Evolutionary conservation across 768 basidiomycete genomes (phyloP), one percentile per base, ranked within the genome.

Genomic region (Suillus sp.): DNA sequence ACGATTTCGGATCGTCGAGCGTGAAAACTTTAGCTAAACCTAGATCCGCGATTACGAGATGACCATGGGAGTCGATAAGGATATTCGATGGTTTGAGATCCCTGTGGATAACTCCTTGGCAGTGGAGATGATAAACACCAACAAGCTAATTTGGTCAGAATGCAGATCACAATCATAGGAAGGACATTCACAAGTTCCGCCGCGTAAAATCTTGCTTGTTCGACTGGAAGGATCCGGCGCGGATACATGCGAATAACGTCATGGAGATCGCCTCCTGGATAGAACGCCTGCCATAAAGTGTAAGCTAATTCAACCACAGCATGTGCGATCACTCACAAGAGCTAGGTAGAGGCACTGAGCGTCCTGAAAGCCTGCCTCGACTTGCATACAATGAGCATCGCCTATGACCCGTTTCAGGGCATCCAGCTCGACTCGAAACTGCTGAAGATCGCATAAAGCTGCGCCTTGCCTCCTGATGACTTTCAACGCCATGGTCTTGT

Each of bases 11-110:
- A 37, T 45, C 20, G 22, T 34, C 38, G 6, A 60, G 30, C 16
- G 40, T 27, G 54, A 76, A 68, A 37, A 68, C 64, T 5, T 67
- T 71, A 6, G 88, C 85, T 42, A 86, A 83, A 18, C 86, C 86
- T 72, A 89, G 87, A 68, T 89, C 86, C 8, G 85, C 83, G 30
- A 90, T 87, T 66, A 88, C 81, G 20, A 74, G 74, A 54, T 81
- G 80, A 20, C 83, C 83, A 48, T 81, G 74, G 14, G 73, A 72
- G 18, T 81, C 81, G 65, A 85, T 78, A 61, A 89, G 78, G 30
- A 91, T 78, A 71, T 89, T 91, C 60, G 81, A 79, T 2, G 88
- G 88, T 67, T 88, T 89, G 74, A 91, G 84, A 68, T 89, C 87
- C 45, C 86, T 84, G 67, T 90, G 88, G 43, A 89, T 84, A 70